Evolutionary conservation across 225 moss, liverwort and hornwort species (phyloP).

Genomic region (Polytrichum commune): DNA sequence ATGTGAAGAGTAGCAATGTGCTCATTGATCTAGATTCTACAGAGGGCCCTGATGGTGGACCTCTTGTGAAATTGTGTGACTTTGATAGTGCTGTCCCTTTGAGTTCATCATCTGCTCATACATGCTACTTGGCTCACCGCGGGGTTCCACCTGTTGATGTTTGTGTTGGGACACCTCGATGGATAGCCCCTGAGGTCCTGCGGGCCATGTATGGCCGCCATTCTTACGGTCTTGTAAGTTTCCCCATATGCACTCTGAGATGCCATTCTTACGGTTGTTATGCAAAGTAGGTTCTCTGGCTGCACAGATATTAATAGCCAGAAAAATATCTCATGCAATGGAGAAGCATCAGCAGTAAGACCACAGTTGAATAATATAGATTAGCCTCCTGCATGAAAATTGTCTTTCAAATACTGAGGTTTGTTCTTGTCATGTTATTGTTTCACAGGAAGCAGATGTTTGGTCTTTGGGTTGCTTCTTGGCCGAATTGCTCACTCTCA

Average conservation of each 20-base stretch:
- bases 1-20: slow-evolving; percentile 92
- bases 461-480: slow-evolving; percentile 95
- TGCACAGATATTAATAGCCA: too few species aligned
- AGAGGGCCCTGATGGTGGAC: slow-evolving; percentile 55
- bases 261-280: background rate
- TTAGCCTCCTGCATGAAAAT: too few species aligned
- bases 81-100: slow-evolving; percentile 91
- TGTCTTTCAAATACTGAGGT: too few species aligned
- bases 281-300: background rate
- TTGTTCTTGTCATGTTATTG: too few species aligned
- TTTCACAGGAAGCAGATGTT: slow-evolving; percentile 79
- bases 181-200: slow-evolving; percentile 98
- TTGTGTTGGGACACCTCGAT: slow-evolving; percentile 94
- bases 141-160: slow-evolving; percentile 86
- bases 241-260: background rate
- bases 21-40: slow-evolving; percentile 70
- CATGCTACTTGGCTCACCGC: slow-evolving; percentile 90
- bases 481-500: slow-evolving; percentile 77
- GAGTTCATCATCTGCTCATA: slow-evolving; percentile 76
- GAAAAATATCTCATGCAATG: too few species aligned
- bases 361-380: too few species aligned
- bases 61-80: slow-evolving; percentile 83
- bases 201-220: slow-evolving; percentile 82
- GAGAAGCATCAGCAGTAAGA: too few species aligned
- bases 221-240: slow-evolving; percentile 78